phyloP scores from a whole-genome alignment of 306 rosid species.

The Spatholobus suberectus region DNA sequence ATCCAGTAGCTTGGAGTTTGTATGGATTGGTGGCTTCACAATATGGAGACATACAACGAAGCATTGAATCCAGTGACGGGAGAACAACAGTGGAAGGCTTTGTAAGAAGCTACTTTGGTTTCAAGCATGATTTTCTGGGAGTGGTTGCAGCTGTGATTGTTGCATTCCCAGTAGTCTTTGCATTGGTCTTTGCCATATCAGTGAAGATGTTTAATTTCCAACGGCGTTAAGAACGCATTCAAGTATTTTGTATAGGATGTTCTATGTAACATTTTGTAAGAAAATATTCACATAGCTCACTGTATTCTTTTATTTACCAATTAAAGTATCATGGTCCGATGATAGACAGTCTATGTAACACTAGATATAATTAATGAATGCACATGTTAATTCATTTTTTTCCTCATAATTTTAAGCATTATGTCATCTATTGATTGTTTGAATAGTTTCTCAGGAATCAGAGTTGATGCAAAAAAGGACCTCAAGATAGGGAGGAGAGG shows the following conservation, averaged over 20 bases:
- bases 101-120: constrained; percentile 49
- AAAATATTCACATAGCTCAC: neutral
- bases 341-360: neutral
- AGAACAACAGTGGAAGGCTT: constrained; percentile 42
- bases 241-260: neutral
- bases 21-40: constrained; percentile 65
- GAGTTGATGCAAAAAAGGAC: neutral
- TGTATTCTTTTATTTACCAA: neutral
- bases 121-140: constrained; percentile 50
- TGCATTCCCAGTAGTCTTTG: constrained; percentile 43
- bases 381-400: neutral
- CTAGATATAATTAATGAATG: no score
- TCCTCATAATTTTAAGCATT: neutral
- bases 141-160: constrained; percentile 47
- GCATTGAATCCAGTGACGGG: constrained; percentile 17
- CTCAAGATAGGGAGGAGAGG: no score
- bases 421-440: neutral
- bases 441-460: neutral
- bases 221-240: constrained; percentile 20
- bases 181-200: constrained; percentile 43
- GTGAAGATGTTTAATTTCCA: constrained; percentile 49
- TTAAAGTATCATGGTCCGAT: neutral
- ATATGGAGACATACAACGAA: constrained; percentile 52
- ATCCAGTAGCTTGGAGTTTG: constrained; percentile 66
- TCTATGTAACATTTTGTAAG: neutral